phyloP scores from a whole-genome alignment of 176 grass and related monocot genomes.

The Miscanthus lutarioriparius region DNA sequence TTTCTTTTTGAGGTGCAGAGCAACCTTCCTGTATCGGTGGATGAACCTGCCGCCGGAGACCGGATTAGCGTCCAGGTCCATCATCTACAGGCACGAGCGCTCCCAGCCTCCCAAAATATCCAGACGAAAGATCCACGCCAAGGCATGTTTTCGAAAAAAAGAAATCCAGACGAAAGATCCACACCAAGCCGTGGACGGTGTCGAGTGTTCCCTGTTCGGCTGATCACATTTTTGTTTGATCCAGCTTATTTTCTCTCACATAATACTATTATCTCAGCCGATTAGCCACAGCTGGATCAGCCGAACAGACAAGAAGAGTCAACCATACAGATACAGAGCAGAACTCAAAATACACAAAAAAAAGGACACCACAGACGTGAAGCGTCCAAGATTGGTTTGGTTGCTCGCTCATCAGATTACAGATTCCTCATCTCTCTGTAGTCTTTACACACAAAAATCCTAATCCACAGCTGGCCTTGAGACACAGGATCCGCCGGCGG shows the following conservation, averaged over 20 bases:
- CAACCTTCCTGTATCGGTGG: no score
- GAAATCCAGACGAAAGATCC: no score
- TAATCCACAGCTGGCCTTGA: background rate
- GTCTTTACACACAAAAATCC: background rate
- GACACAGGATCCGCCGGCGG: background rate
- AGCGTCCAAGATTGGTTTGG: background rate
- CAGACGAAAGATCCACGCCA: background rate
- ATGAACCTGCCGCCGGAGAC: background rate
- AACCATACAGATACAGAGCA: background rate
- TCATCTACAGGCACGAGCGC: background rate
- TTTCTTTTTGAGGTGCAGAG: no score
- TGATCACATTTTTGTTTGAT: no score
- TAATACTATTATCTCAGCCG: no score
- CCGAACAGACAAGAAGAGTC: background rate
- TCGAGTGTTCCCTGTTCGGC: background rate
- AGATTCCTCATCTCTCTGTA: background rate
- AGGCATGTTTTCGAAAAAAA: no score
- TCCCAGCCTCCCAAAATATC: background rate
- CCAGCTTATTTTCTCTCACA: no score
- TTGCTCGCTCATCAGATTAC: background rate
- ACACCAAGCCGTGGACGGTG: no score
- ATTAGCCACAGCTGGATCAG: no score
- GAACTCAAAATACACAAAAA: background rate
- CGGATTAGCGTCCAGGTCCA: conserved; percentile 4
- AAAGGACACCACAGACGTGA: background rate